Conservation (phyloP, 2,329 filamentous ascomycete species). For the Rutstroemia sydowiana region DNA sequence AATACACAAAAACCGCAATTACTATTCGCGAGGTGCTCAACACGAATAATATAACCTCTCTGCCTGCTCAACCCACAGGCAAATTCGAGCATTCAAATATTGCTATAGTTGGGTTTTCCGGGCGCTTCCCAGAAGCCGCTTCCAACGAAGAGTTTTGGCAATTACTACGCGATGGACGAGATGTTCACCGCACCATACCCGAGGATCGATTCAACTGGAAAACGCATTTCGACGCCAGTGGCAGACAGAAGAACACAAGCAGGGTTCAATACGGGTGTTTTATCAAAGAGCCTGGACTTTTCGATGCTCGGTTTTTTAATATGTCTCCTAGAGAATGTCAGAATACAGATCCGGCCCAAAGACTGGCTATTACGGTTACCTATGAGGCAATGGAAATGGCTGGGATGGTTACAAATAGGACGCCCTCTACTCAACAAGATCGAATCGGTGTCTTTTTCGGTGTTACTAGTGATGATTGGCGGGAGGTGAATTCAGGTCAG, state of each 20-base stretch:
- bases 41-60: neutral
- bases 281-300: constrained; percentile 61
- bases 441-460: constrained; percentile 22
- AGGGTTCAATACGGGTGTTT: constrained; percentile 65
- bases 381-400: constrained; percentile 77
- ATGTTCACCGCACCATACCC: constrained; percentile 35
- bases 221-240: constrained; percentile 61
- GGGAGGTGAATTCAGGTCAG: constrained; percentile 21
- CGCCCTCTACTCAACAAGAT: constrained; percentile 34
- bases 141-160: constrained; percentile 46
- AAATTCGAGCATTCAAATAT: constrained; percentile 55
- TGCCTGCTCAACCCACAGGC: neutral
- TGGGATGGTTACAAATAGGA: constrained; percentile 49
- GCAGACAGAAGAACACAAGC: constrained; percentile 43
- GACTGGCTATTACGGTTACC: constrained; percentile 65
- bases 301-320: constrained; percentile 76
- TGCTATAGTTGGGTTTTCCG: constrained; percentile 75
- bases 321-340: constrained; percentile 68
- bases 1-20: neutral
- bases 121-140: constrained; percentile 63
- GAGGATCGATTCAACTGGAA: constrained; percentile 63
- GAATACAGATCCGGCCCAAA: constrained; percentile 73
- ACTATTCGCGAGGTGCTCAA: neutral
- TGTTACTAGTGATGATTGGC: constrained; percentile 21
- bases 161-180: neutral